Percentiles rank a stretch among this genome's conserved stretches.
Conservation (phyloP, 163 green algal species). For the Chlamydomonas reinhardtii region DNA sequence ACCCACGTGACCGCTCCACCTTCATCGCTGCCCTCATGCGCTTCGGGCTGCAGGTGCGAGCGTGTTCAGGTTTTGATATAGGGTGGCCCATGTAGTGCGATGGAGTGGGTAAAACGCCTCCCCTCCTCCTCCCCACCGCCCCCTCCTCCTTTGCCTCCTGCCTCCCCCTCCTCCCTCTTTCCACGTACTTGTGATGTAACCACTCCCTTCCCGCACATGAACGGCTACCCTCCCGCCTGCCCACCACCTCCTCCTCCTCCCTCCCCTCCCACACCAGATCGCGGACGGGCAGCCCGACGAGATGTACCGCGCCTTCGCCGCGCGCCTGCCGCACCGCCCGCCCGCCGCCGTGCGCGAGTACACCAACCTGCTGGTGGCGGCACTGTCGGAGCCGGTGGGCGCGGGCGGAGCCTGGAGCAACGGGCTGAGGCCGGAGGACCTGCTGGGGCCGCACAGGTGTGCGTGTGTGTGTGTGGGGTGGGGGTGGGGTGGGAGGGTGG, state of each 20-base stretch:
- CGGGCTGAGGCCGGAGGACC: constrained; percentile 7
- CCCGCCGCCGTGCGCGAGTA: constrained; percentile 8
- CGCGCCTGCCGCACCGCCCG: constrained; percentile 19
- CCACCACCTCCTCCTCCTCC: no score
- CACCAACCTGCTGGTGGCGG: constrained; percentile 21
- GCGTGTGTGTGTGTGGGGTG: neutral
- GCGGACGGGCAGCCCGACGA: neutral
- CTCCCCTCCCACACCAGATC: neutral
- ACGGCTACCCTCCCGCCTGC: no score
- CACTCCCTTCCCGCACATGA: no score
- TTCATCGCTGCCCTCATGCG: constrained; percentile 56
- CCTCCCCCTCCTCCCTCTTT: no score
- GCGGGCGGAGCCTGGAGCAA: neutral
- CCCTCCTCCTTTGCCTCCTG: no score
- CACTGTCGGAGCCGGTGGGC: neutral
- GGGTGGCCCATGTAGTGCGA: neutral
- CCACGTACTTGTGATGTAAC: no score
- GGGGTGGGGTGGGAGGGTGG: neutral
- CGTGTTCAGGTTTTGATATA: neutral
- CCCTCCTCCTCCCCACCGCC: no score
- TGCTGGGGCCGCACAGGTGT: constrained; percentile 23
- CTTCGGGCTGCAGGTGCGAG: constrained; percentile 46
- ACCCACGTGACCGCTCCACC: constrained; percentile 11
- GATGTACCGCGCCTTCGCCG: neutral
- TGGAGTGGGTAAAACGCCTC: no score